Evolutionary conservation across 2,329 filamentous ascomycete species (phyloP), one percentile per base, ranked within the genome.

Genomic region (Aspergillus sergii): DNA sequence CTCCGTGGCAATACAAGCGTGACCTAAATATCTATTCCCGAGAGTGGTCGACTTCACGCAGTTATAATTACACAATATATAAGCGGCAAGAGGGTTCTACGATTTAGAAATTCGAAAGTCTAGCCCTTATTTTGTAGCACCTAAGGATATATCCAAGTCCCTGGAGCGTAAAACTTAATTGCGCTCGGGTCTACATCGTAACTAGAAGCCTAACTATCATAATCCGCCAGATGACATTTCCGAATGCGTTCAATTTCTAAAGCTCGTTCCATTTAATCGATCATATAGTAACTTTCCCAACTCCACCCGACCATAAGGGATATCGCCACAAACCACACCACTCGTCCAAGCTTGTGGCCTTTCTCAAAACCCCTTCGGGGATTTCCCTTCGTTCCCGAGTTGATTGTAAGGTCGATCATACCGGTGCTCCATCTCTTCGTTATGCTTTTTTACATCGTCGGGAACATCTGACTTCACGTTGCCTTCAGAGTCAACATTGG

Each of bases 371-470:
- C 62, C 59, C 46, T 69, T 70, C 51, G 68, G 61, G 3, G 73
- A 65, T 19, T 65, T 66, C 30, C 72, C 73, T 9, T 68, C 66
- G 57, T 73, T 70, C 14, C 41, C 62, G 43, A 75, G 72, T 55
- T 71, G 68, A 61, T 76, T 78, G 58, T 74, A 77, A 12, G 76
- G 63, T 48, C 69, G 68, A 64, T 78, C 75, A 62, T 76, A 69
- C 32, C 76, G 69, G 7, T 73, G 51, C n/a, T 71, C 68, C 58
- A 78, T 60, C 2, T 77, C 76, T 28, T 62, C 60, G 57, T 78
- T 79, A 64, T 78, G 76, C 59, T 62, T 57, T 59, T 71, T 76
- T 60, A 78, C 76, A 61, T 78, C 76, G 11, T 74, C 66, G 0
- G 76, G 74, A 1, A 76, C 56, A 67, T 77, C 68, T 0, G 67